Evolutionary conservation across 305 asterid genomes (phyloP).

Genomic region (Euphrasia arctica): DNA sequence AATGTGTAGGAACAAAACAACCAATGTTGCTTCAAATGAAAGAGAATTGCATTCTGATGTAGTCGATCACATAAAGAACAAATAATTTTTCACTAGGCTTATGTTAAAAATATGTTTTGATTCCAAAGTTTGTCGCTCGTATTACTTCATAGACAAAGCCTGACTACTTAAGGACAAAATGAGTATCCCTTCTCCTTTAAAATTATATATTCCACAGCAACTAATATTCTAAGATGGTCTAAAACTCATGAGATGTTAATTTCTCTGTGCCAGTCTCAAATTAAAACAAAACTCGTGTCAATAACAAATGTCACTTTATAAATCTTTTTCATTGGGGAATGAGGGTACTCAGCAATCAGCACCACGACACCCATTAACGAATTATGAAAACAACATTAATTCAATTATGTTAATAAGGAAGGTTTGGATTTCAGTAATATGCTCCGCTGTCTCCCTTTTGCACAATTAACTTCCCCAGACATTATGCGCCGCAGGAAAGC

Average conservation of each 20-base stretch:
- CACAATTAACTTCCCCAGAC: neutral
- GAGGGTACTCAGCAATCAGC: too few relatives aligned
- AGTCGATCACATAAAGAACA: neutral
- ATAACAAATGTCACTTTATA: too few relatives aligned
- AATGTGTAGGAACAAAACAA: neutral
- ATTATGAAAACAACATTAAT: too few relatives aligned
- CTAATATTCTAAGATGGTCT: neutral
- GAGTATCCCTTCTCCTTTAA: neutral
- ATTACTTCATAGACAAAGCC: neutral
- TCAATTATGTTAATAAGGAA: neutral
- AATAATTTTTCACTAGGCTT: neutral
- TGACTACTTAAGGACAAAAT: neutral
- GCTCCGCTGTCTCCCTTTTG: neutral
- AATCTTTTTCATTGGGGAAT: too few relatives aligned
- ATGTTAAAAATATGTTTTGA: neutral
- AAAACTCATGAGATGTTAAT: neutral
- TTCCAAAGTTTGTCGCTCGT: neutral
- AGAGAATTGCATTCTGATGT: neutral
- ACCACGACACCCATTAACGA: too few relatives aligned
- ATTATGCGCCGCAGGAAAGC: neutral
- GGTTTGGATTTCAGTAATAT: neutral
- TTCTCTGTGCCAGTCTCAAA: neutral
- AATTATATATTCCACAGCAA: neutral
- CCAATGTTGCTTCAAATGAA: neutral
- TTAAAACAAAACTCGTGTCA: neutral